These are phyloP conservation scores for Azolla pinnata DNA, from an alignment of 75 land plant genomes.

Conservation along the genomic window DNA sequence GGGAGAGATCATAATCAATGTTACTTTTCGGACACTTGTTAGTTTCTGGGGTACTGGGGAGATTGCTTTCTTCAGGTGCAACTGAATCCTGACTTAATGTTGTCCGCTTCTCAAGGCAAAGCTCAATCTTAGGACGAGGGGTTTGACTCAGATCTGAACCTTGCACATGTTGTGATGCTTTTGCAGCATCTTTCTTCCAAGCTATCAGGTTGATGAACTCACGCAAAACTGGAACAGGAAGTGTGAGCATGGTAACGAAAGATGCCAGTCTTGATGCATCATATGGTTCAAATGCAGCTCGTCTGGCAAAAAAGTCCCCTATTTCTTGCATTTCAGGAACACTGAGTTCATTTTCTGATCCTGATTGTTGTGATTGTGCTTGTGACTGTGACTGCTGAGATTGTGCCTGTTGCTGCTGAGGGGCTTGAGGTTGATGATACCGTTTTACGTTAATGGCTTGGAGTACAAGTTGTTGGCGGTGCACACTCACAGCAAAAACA, in stretches of 20 bases:
- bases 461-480: slow-evolving; percentile 89
- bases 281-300: slow-evolving; percentile 98
- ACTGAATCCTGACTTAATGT: slow-evolving; percentile 27
- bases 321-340: slow-evolving; percentile 71
- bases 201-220: slow-evolving; percentile 87
- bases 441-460: slow-evolving; percentile 94
- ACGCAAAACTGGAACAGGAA: slow-evolving; percentile 78
- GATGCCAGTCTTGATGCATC: slow-evolving; percentile 99
- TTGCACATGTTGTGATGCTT: slow-evolving; percentile 45
- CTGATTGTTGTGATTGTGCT: slow-evolving; percentile 13
- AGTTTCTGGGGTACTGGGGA: slow-evolving; percentile 14
- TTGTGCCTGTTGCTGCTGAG: slow-evolving; percentile 62
- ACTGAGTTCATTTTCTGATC: slow-evolving; percentile 61
- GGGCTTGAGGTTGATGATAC: slow-evolving; percentile 64
- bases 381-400: slow-evolving; percentile 28
- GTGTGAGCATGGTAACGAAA: slow-evolving; percentile 90
- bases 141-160: slow-evolving; percentile 45
- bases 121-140: slow-evolving; percentile 72
- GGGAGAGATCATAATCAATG: slow-evolving; percentile 71
- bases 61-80: slow-evolving; percentile 16
- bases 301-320: slow-evolving; percentile 88
- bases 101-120: slow-evolving; percentile 75
- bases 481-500: slow-evolving; percentile 97
- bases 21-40: slow-evolving; percentile 55
- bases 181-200: slow-evolving; percentile 69